Evolutionary conservation across 768 basidiomycete genomes (phyloP).

Genomic region (Boletus rex-veris): DNA sequence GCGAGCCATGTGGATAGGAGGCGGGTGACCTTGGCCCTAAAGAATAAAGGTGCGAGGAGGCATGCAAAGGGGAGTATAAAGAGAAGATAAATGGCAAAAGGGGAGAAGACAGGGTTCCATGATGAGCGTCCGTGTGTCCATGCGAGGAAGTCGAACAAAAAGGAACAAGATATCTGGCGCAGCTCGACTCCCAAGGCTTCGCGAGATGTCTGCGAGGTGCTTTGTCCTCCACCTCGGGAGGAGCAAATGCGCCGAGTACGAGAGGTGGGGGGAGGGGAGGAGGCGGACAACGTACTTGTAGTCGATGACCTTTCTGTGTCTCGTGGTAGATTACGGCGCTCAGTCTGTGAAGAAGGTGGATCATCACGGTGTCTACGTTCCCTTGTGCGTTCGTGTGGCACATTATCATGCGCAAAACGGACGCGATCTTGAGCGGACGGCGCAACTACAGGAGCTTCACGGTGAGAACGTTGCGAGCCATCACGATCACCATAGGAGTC

Average conservation of each 20-base stretch:
- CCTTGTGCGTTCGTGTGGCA: conserved; percentile 16
- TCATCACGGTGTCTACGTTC: conserved; percentile 29
- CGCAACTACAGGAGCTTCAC: conserved; percentile 15
- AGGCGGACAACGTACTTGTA: conserved; percentile 47
- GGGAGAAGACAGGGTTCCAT: conserved; percentile 36
- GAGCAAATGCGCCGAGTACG: conserved; percentile 37
- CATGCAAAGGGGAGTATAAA: conserved; percentile 28
- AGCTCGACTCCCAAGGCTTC: conserved; percentile 47
- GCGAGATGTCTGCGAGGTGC: conserved; percentile 36
- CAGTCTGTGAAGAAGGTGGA: conserved; percentile 11
- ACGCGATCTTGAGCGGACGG: conserved; percentile 25
- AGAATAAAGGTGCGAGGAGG: conserved; percentile 35
- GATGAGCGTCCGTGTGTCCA: conserved; percentile 42
- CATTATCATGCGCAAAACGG: conserved; percentile 17
- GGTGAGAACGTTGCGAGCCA: conserved; percentile 15
- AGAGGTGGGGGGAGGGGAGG: conserved; percentile 35
- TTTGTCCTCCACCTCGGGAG: conserved; percentile 37
- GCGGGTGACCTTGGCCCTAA: conserved; percentile 41
- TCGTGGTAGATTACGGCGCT: conserved; percentile 24
- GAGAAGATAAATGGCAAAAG: conserved; percentile 30
- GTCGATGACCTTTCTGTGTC: conserved; percentile 36
- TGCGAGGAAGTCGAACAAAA: conserved; percentile 38
- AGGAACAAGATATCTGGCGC: conserved; percentile 30
- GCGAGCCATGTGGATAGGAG: conserved; percentile 30
- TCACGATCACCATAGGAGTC: conserved; percentile 23